Conservation (phyloP, 495 filamentous ascomycete genomes). For the Rhizodiscina lignyota region DNA sequence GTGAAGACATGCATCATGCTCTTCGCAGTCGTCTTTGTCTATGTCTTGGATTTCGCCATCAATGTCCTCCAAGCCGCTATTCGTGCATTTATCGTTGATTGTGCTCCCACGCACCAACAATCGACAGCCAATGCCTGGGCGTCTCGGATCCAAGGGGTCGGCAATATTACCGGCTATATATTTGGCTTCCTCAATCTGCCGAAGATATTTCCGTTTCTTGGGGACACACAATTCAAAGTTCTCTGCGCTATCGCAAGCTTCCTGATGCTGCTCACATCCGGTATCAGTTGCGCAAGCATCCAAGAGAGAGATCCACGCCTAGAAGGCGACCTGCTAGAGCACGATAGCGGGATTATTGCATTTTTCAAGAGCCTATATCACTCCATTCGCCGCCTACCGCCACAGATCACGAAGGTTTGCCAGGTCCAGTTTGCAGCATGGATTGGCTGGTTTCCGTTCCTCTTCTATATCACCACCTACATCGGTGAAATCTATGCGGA, state of each 20-base stretch:
- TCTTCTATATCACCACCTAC: slow-evolving; percentile 87
- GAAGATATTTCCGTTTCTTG: slow-evolving; percentile 52
- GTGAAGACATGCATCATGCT: slow-evolving; percentile 47
- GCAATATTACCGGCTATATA: slow-evolving; percentile 74
- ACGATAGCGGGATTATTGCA: slow-evolving; percentile 39
- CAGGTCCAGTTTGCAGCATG: slow-evolving; percentile 78
- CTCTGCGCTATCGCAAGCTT: slow-evolving; percentile 69
- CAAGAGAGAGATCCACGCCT: slow-evolving; percentile 63
- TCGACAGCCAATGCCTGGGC: slow-evolving; percentile 82
- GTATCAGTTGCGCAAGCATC: slow-evolving; percentile 46
- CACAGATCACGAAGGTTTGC: slow-evolving; percentile 68
- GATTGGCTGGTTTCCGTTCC: slow-evolving; percentile 90
- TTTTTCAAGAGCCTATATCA: slow-evolving; percentile 69
- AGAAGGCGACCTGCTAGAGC: slow-evolving; percentile 42
- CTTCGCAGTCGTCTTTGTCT: slow-evolving; percentile 66
- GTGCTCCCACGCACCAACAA: slow-evolving; percentile 77
- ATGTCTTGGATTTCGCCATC: slow-evolving; percentile 77
- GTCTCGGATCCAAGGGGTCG: slow-evolving; percentile 59
- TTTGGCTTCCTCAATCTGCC: slow-evolving; percentile 68
- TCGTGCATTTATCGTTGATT: slow-evolving; percentile 81
- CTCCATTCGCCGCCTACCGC: slow-evolving; percentile 57
- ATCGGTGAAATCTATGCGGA: slow-evolving; percentile 81
- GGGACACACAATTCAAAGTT: slow-evolving; percentile 75
- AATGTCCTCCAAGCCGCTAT: slow-evolving; percentile 89
- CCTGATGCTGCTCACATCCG: slow-evolving; percentile 46